Evolutionary conservation across 805 yeast species (phyloP).

Genomic region (Suhomyces sp.): DNA sequence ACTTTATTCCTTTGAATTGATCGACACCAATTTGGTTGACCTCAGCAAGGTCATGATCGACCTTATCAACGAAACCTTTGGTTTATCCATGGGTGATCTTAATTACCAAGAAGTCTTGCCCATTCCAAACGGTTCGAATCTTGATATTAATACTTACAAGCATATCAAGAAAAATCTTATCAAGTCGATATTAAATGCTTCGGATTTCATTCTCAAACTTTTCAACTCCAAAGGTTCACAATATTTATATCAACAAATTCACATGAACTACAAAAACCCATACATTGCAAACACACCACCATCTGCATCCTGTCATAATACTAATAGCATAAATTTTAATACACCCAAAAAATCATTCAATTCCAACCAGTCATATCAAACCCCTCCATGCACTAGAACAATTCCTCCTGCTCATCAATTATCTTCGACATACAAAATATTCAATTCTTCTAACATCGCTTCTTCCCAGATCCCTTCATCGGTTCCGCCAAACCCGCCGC

Average conservation of each 20-base stretch:
- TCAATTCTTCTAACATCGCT: conserved; percentile 2
- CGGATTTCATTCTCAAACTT: conserved; percentile 25
- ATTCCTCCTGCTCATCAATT: conserved; percentile 14
- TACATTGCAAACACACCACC: not conserved
- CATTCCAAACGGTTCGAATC: not conserved
- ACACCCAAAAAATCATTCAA: conserved; percentile 4
- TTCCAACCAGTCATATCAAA: conserved; percentile 4
- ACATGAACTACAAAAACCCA: conserved; percentile 4
- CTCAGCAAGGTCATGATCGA: conserved; percentile 31
- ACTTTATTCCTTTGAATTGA: conserved; percentile 45
- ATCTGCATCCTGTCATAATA: not conserved
- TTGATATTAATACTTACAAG: conserved; percentile 7
- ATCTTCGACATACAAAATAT: conserved; percentile 4
- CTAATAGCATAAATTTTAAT: conserved; percentile 4
- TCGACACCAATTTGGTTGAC: conserved; percentile 29
- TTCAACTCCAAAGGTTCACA: conserved; percentile 31
- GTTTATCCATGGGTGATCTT: conserved; percentile 6
- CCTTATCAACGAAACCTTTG: conserved; percentile 14
- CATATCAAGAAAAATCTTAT: conserved; percentile 25
- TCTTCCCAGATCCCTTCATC: conserved; percentile 3
- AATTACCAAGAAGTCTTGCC: conserved; percentile 8
- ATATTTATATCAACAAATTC: conserved; percentile 16
- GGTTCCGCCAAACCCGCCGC: conserved; percentile 1
- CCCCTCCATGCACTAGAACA: conserved; percentile 7
- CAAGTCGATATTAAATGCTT: conserved; percentile 23